A percentile compares a stretch with the other conserved stretches of the same genome.
phyloP scores from a whole-genome alignment of 306 rosid genomes.

The Dryas alaskensis region DNA sequence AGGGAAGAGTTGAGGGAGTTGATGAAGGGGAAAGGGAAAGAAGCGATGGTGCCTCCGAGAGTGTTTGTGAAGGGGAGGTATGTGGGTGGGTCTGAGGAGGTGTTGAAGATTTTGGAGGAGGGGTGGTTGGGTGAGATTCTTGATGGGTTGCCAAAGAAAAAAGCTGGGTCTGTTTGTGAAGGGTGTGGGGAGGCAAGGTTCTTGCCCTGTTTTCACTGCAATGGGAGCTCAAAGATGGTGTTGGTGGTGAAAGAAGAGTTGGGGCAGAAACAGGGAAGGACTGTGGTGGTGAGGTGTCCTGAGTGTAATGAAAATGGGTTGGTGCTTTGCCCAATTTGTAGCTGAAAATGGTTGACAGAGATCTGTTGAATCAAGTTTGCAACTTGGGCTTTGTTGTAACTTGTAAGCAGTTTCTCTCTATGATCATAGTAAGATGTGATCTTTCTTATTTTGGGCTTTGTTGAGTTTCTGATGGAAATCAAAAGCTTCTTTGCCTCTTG shows the following conservation, averaged over 20 bases:
- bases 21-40: constrained; percentile 43
- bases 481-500: too few relatives aligned
- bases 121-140: constrained; percentile 57
- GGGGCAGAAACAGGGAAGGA: constrained; percentile 34
- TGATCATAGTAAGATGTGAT: background rate
- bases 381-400: background rate
- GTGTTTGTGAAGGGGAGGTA: constrained; percentile 71
- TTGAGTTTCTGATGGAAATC: constrained; percentile 15
- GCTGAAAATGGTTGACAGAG: constrained; percentile 31
- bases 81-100: constrained; percentile 69
- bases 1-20: constrained; percentile 53
- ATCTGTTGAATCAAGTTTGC: background rate
- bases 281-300: constrained; percentile 48
- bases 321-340: constrained; percentile 74
- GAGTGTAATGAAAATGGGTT: constrained; percentile 89
- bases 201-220: constrained; percentile 73
- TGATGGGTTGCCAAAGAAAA: constrained; percentile 59
- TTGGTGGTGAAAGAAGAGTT: constrained; percentile 32
- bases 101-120: constrained; percentile 60
- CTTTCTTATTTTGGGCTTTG: background rate
- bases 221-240: constrained; percentile 73
- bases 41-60: constrained; percentile 52
- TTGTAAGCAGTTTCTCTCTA: constrained; percentile 3
- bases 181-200: constrained; percentile 85
- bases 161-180: constrained; percentile 57